These are phyloP conservation scores for Colletotrichum lupini DNA, from an alignment of 2,329 filamentous ascomycete species.

Conservation along the genomic window DNA sequence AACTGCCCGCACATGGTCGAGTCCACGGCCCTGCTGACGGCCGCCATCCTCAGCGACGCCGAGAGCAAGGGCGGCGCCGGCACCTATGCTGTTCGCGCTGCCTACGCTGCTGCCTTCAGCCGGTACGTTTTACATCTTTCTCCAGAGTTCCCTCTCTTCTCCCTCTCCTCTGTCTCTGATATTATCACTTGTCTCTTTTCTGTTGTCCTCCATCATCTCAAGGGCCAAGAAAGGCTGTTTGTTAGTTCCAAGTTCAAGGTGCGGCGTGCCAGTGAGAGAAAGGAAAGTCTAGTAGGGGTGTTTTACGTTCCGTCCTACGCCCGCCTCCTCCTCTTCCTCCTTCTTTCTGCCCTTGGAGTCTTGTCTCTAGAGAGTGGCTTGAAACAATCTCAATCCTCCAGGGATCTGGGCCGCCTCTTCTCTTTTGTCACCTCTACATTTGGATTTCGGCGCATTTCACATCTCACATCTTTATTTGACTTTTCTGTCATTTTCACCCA, in stretches of 20 bases:
- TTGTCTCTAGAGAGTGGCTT: background rate
- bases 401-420: conserved; percentile 18
- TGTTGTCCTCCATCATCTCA: conserved; percentile 8
- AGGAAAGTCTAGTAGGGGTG: conserved; percentile 16
- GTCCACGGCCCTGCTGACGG: conserved; percentile 78
- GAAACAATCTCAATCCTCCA: conserved; percentile 15
- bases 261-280: no score
- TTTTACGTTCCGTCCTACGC: background rate
- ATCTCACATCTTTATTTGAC: background rate
- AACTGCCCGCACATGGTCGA: conserved; percentile 84
- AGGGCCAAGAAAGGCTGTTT: background rate
- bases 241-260: background rate
- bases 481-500: conserved; percentile 6
- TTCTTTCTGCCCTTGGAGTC: background rate
- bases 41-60: conserved; percentile 75
- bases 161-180: background rate
- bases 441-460: conserved; percentile 8
- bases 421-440: background rate
- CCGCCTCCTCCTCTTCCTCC: background rate
- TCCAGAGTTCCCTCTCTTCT: background rate
- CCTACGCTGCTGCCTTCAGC: conserved; percentile 81
- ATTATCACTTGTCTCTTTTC: conserved; percentile 9
- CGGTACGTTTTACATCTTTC: conserved; percentile 60
- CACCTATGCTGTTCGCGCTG: conserved; percentile 71
- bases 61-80: conserved; percentile 50